Evolutionary conservation across 352 stramenopile genomes (phyloP).

Genomic region (Chrysophaeum taylorii): DNA sequence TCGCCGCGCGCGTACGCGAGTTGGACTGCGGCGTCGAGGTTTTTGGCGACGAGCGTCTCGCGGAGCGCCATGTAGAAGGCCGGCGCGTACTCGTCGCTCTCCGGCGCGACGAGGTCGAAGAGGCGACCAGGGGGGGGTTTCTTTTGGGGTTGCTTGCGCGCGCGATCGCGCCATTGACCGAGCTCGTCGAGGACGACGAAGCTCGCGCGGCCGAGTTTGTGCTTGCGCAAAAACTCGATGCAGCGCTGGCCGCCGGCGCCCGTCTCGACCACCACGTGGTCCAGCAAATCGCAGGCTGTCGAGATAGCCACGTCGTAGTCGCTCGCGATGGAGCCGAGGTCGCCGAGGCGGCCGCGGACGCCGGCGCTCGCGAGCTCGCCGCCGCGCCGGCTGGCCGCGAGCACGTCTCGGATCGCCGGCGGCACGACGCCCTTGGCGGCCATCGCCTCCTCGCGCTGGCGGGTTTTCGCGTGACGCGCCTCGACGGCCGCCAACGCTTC

Average conservation of each 20-base stretch:
- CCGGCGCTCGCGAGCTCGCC: constrained; percentile 77
- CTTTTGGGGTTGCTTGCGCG: constrained; percentile 44
- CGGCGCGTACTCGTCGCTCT: constrained; percentile 69
- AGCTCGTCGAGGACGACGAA: constrained; percentile 98
- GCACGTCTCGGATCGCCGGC: constrained; percentile 71
- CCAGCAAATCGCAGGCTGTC: constrained; percentile 85
- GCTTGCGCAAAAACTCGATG: constrained; percentile 81
- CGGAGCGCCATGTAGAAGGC: constrained; percentile 91
- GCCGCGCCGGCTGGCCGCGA: constrained; percentile 73
- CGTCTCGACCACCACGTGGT: constrained; percentile 93
- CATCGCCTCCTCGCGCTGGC: constrained; percentile 59
- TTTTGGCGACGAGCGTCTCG: constrained; percentile 90
- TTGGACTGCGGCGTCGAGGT: constrained; percentile 78
- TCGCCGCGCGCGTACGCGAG: constrained; percentile 77
- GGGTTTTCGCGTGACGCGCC: no score
- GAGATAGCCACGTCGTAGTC: constrained; percentile 96
- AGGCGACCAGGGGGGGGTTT: constrained; percentile 45
- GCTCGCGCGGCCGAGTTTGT: constrained; percentile 86
- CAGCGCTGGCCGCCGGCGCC: constrained; percentile 84
- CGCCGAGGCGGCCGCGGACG: constrained; percentile 86
- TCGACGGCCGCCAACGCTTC: constrained; percentile 39
- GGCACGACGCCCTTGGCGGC: constrained; percentile 53
- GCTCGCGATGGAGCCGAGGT: constrained; percentile 85
- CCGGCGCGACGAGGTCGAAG: constrained; percentile 65
- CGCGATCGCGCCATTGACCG: constrained; percentile 34